Evolutionary conservation across 2,329 filamentous ascomycete genomes (phyloP).

Genomic region (Fusarium begoniae): DNA sequence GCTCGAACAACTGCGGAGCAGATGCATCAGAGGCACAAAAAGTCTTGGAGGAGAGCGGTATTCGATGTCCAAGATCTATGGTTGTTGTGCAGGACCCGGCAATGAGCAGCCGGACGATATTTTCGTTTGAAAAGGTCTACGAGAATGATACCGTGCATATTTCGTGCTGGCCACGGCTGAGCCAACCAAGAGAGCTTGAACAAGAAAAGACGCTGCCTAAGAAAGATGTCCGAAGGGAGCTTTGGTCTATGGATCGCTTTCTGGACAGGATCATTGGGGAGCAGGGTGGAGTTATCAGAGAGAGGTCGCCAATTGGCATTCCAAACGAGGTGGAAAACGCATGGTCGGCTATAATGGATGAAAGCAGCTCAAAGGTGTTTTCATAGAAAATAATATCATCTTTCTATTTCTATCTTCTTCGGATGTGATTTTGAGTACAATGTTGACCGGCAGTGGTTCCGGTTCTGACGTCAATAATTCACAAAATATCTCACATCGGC

Average conservation of each 20-base stretch:
- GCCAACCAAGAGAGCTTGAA: accelerated
- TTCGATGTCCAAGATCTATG: neutral
- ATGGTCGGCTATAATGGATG: conserved; percentile 10
- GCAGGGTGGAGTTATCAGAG: accelerated
- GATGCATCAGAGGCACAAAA: neutral
- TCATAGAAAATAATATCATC: neutral
- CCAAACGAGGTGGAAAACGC: conserved; percentile 22
- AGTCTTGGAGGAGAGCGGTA: accelerated
- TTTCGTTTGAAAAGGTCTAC: neutral
- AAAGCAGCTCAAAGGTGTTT: neutral
- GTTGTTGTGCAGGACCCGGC: conserved; percentile 16
- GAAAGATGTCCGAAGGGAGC: neutral
- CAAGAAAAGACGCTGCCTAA: accelerated
- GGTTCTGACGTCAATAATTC: neutral
- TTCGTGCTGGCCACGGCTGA: neutral
- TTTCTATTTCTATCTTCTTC: no score
- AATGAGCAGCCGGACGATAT: neutral
- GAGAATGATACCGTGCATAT: accelerated
- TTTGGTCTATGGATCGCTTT: conserved; percentile 28
- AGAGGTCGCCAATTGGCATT: neutral
- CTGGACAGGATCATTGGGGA: conserved; percentile 2
- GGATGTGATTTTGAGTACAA: no score
- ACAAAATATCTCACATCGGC: no score
- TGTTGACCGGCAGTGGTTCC: neutral
- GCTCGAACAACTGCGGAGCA: neutral